Evolutionary conservation across 1,284 basidiomycete species (phyloP).

Genomic region (Wolfiporia cocos): DNA sequence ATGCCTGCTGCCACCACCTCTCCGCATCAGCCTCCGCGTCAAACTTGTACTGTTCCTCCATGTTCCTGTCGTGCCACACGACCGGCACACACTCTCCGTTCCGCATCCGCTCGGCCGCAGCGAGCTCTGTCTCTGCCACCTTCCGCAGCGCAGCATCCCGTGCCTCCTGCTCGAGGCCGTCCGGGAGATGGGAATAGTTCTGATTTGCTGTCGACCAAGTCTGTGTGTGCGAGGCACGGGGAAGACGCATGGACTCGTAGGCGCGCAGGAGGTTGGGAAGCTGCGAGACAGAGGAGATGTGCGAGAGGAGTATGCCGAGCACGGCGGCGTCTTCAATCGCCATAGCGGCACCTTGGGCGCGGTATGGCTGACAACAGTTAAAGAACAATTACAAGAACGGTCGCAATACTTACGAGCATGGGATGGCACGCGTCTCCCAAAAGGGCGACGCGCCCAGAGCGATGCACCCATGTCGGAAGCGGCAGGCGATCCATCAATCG

Average conservation of each 20-base stretch:
- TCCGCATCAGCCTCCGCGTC: constrained; percentile 47
- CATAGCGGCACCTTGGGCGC: constrained; percentile 65
- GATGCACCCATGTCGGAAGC: constrained; percentile 35
- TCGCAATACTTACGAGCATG: constrained; percentile 43
- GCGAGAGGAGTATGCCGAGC: constrained; percentile 52
- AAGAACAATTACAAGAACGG: not conserved
- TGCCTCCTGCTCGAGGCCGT: constrained; percentile 45
- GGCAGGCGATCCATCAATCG: constrained; percentile 38
- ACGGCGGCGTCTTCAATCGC: constrained; percentile 64
- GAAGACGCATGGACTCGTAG: constrained; percentile 43
- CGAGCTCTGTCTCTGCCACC: constrained; percentile 39
- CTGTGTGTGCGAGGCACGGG: constrained; percentile 44
- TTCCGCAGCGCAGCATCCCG: constrained; percentile 45
- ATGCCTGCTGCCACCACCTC: constrained; percentile 37
- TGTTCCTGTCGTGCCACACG: constrained; percentile 35
- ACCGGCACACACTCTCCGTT: constrained; percentile 3
- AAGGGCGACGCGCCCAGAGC: constrained; percentile 29
- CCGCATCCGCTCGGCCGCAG: constrained; percentile 6
- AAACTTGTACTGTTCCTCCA: constrained; percentile 37
- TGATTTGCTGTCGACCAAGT: constrained; percentile 43
- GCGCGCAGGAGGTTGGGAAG: constrained; percentile 41
- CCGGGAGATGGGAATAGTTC: constrained; percentile 45
- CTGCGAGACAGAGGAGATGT: constrained; percentile 34
- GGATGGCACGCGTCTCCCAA: constrained; percentile 48
- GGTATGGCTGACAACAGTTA: constrained; percentile 60